phyloP scores from a whole-genome alignment of 2,329 filamentous ascomycete species.

The Juglanconis oblonga region DNA sequence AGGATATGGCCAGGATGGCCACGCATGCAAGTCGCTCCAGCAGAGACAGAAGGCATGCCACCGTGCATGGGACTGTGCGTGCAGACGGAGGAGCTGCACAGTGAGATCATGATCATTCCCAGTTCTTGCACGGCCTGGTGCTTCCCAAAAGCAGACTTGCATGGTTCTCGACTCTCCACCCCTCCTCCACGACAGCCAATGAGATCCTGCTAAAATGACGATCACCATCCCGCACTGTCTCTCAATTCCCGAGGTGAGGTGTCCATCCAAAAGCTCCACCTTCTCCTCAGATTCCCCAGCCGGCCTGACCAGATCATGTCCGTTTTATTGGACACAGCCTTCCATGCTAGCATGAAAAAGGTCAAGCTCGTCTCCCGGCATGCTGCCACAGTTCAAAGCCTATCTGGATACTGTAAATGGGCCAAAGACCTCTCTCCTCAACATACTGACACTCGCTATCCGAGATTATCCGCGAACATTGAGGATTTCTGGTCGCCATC shows the following conservation, averaged over 20 bases:
- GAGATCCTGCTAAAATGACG: neutral
- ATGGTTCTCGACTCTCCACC: neutral
- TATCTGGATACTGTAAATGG: conserved; percentile 1
- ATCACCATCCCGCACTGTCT: conserved; percentile 3
- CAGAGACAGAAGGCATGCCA: neutral
- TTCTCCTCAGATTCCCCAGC: too few relatives aligned
- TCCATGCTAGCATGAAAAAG: neutral
- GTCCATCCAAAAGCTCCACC: neutral
- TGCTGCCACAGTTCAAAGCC: neutral
- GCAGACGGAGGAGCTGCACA: neutral
- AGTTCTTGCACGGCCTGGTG: too few relatives aligned
- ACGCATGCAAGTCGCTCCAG: neutral
- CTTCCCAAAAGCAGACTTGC: neutral
- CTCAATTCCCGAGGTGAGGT: neutral
- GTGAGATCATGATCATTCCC: neutral
- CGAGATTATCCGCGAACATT: conserved; percentile 10
- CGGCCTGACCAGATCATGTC: conserved; percentile 1
- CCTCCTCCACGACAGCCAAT: neutral
- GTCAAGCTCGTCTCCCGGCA: conserved; percentile 9
- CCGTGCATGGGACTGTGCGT: neutral
- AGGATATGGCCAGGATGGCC: neutral
- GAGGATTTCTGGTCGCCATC: neutral
- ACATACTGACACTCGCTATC: conserved; percentile 1
- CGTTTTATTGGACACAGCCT: conserved; percentile 1
- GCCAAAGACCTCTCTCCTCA: too few relatives aligned